A percentile compares a stretch with the other conserved stretches of the same genome.
Conservation (phyloP, 257 asterid genomes). For the Solanum tarapatanum region DNA sequence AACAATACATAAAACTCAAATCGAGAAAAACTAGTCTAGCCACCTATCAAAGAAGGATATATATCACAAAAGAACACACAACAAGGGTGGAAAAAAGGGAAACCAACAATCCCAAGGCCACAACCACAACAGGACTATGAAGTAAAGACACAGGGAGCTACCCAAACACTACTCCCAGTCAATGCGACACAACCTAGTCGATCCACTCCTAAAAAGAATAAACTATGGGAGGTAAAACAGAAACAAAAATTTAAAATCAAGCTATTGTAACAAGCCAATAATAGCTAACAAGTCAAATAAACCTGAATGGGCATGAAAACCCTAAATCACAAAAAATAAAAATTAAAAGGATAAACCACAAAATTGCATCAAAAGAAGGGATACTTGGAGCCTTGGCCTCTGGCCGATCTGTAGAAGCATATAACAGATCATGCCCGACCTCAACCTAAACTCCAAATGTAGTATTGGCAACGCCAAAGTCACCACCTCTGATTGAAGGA, state of each 20-base stretch:
- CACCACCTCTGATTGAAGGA: neutral
- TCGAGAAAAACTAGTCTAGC: too few species aligned
- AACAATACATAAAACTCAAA: neutral
- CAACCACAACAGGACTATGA: too few species aligned
- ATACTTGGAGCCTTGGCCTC: neutral
- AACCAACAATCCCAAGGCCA: neutral
- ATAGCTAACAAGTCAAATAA: too few species aligned
- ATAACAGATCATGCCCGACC: neutral
- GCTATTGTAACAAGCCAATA: neutral
- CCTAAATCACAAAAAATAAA: neutral
- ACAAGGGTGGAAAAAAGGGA: neutral
- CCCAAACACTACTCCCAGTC: neutral
- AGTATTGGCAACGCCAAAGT: neutral
- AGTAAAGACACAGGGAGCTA: too few species aligned
- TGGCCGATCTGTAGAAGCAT: neutral
- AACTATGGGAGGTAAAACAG: neutral
- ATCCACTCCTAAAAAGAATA: neutral
- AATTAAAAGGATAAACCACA: neutral
- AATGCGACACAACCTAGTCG: neutral
- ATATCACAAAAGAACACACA: neutral
- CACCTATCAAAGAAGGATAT: neutral
- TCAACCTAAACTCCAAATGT: neutral
- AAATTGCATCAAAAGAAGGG: neutral
- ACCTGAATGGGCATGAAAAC: neutral
- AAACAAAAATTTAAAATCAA: neutral